Base-by-base conservation (phyloP, 148 eudicot genomes). In the Dianthus caryophyllus region DNA sequence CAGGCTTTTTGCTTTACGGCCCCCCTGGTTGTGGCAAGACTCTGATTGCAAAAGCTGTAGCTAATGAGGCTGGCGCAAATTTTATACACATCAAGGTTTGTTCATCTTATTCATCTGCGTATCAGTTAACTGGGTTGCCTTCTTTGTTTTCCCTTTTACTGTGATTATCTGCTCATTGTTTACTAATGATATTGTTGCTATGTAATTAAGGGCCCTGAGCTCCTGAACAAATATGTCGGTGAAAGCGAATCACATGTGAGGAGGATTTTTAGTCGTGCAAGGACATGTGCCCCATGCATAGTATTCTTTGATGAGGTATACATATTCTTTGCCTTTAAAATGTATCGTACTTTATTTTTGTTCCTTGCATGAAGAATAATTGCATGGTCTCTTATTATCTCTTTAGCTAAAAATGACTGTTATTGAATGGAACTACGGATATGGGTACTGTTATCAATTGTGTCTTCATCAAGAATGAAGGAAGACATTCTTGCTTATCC, bases 11-110 rank as follows among this genome's bases (percentile, higher is more conserved):
- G 86, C 90, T 91, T 54, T 88, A 86, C 68, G 97, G 97, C 43
- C 97, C 97, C 52, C 97, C 97, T 56, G 97, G 97, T 68, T 91
- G 97, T 69, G 97, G 97, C 26, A 88, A 91, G 80, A 91, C 97
- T 47, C 82, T 88, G 70, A 91, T 91, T 78, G 97, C 97, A 51
- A 91, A 91, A 81, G 96, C 97, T 58, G 90, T 91, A 71, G 97
- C 97, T 47, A 86, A 82, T 68, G 97, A 87, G 80, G 88, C 97
- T 5, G 97, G 97, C 60, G 91, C 97, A 52, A 90, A 83, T 73
- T 88, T 91, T 73, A 91, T 91, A 77, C 92, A 91, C 66, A 81
- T 91, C 55, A 91, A 88, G 97, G 97, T 91, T 66, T 73, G 73
- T 52, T 36, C 15, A 14, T 24, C 30, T n/a, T 46, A 55, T 48